These are phyloP conservation scores for Blastobotrys americana DNA, from an alignment of 805 yeast species.

Conservation along the genomic window DNA sequence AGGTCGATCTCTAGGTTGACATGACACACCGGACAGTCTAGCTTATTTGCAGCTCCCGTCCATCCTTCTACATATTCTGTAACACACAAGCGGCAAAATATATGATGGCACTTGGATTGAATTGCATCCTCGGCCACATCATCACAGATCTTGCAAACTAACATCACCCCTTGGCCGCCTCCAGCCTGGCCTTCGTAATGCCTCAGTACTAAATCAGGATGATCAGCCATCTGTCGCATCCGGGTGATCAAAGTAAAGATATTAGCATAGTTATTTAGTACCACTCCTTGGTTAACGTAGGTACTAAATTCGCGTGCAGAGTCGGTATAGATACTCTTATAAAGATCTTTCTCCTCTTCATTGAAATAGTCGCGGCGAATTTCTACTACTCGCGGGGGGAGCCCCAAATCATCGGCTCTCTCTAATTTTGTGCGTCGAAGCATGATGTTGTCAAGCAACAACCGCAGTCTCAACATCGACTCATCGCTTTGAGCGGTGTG, in stretches of 20 bases:
- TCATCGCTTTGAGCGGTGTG: constrained; percentile 56
- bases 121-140: constrained; percentile 98
- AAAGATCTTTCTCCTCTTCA: constrained; percentile 90
- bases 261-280: constrained; percentile 91
- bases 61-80: constrained; percentile 78
- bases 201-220: constrained; percentile 89
- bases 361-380: constrained; percentile 82
- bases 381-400: constrained; percentile 93
- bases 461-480: constrained; percentile 71
- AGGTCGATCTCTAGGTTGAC: constrained; percentile 86
- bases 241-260: constrained; percentile 92
- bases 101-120: constrained; percentile 88
- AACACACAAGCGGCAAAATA: constrained; percentile 87
- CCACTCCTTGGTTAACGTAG: constrained; percentile 94
- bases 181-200: constrained; percentile 39
- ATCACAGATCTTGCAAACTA: constrained; percentile 89
- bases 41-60: constrained; percentile 47
- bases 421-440: constrained; percentile 91
- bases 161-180: constrained; percentile 42
- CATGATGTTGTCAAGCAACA: constrained; percentile 74
- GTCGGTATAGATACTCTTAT: constrained; percentile 80
- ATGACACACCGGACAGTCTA: constrained; percentile 95
- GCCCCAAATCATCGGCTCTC: constrained; percentile 93
- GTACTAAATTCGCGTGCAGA: constrained; percentile 82
- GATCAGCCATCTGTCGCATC: constrained; percentile 97